A percentile compares a stretch with the other conserved stretches of the same genome.
Conservation (phyloP, 2,329 filamentous ascomycete genomes). For the Penicillium sp. region DNA sequence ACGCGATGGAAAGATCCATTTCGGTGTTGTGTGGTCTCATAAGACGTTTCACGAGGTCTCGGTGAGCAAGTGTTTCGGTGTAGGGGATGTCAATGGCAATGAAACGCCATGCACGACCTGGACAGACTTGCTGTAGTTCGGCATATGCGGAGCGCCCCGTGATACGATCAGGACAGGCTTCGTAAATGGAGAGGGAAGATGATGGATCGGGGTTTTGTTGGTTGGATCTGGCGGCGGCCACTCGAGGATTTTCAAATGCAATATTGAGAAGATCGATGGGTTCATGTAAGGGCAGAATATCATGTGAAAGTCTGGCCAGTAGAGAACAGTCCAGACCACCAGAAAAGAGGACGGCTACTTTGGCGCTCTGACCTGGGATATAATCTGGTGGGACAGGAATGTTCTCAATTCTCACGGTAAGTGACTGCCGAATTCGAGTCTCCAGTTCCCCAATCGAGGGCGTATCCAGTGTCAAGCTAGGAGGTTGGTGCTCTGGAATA, state of each 20-base stretch:
- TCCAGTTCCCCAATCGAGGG: slow-evolving; percentile 51
- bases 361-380: slow-evolving; percentile 25
- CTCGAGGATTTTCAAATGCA: slow-evolving; percentile 88
- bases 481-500: slow-evolving; percentile 27
- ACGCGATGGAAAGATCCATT: slow-evolving; percentile 95
- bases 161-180: slow-evolving; percentile 81
- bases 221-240: slow-evolving; percentile 51
- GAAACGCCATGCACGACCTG: slow-evolving; percentile 71
- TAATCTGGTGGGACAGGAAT: slow-evolving; percentile 55
- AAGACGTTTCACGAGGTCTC: slow-evolving; percentile 62
- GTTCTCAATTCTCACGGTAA: slow-evolving; percentile 58
- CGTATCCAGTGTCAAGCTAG: slow-evolving; percentile 38
- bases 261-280: slow-evolving; percentile 87
- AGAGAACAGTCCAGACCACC: slow-evolving; percentile 91
- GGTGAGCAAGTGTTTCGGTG: slow-evolving; percentile 62
- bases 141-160: slow-evolving; percentile 74
- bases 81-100: slow-evolving; percentile 76
- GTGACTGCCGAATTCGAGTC: slow-evolving; percentile 53
- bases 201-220: slow-evolving; percentile 21
- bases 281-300: slow-evolving; percentile 63
- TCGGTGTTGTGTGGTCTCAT: slow-evolving; percentile 95
- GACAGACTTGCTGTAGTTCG: slow-evolving; percentile 67
- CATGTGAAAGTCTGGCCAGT: slow-evolving; percentile 71
- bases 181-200: slow-evolving; percentile 49
- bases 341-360: slow-evolving; percentile 79